Base-by-base conservation (phyloP, 2,329 filamentous ascomycete species). In the Zymoseptoria brevis region DNA sequence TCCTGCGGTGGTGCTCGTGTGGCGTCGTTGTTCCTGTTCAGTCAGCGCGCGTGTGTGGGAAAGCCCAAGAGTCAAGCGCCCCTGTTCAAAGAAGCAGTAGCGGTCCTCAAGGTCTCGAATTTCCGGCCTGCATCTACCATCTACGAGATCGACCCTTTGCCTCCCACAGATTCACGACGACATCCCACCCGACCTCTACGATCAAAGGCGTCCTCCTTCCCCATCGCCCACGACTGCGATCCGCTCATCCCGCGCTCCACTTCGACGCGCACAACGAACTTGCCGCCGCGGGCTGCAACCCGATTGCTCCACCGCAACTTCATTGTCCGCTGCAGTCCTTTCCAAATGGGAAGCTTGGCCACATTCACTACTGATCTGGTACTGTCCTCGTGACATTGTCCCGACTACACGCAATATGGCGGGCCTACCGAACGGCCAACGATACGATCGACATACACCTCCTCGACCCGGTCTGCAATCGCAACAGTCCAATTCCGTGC, bases 401-500 rank as follows among this genome's bases (percentile, higher is more conserved):
- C 50, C 54, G 56, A 56, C 57, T 52, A 52, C 30, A 53, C 26
- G 7, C 60, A 56, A 58, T 50, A 65, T 65, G 63, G 63, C 63
- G 22, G 63, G 61, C 55, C 59, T 63, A 21, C 61, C 63, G 45
- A 60, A 63, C 55, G 61, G 61, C 55, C 61, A 64, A 29, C 57
- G 63, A 53, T 62, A 65, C 53, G 64, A 65, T 55, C 62, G 61
- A 24, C 66, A 63, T 50, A 55, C 65, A 53, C 65, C 68, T 57
- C 64, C 70, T 51, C 66, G 64, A n/a, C 61, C 60, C 11, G 59
- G 53, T 30, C 57, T 69, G 22, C 60, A 68, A 26, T 66, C 69
- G 22, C 84, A 85, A 56, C 84, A 95, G 71, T 95, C 93, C 22
- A 96, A 83, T 72, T 97, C 93, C 8, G 89, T 96, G 54, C 93